Evolutionary conservation across 2,329 filamentous ascomycete species (phyloP), one percentile per base, ranked within the genome.

Genomic region (Phaeosphaeria sp.): DNA sequence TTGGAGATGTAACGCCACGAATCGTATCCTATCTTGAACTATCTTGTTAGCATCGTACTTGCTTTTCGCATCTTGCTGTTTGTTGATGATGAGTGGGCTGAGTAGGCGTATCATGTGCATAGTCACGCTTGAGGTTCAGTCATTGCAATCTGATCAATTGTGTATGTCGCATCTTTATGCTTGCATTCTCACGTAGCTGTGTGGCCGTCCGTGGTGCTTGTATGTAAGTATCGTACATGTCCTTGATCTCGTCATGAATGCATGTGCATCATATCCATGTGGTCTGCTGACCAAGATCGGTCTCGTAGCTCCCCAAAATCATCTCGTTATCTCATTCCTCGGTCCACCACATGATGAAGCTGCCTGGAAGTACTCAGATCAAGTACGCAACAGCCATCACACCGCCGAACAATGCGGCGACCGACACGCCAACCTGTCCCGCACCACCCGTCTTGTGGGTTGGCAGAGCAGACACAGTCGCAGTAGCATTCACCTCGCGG

Each of bases 391-490:
- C 57, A 8, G 20, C 53, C 51, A 59, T 42, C 15, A 59, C 18
- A 13, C 62, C 45, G 11, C 61, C 21, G 39, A 55, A 50, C 2
- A 65, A 49, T 6, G 55, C 39, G 6, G 40, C 43, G 21, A 61
- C 50, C 17, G 62, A 55, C 2, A 57, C 44, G 17, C 36, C 44
- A 39, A 25, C 51, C 9, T 57, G 53, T 11, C 36, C 51, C 39
- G 56, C 57, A 27, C 45, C 45, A 18, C 45, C 45, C 11, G 45
- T 48, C 45, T 48, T 47, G 17, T 24, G 49, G 30, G 20, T 63
- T 21, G 8, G 27, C 18, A 18, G 52, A 49, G n/a, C 22, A 2
- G 49, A 46, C 11, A 13, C 11, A 33, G 49, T 39, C 22, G 55
- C 40, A 4, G 30, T 49, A 36, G 30, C 30, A 36, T 36, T 36